A percentile compares a stretch with the other conserved stretches of the same genome.
These are phyloP conservation scores for Euphorbia corollata DNA, from an alignment of 441 rosid species.

Conservation along the genomic window DNA sequence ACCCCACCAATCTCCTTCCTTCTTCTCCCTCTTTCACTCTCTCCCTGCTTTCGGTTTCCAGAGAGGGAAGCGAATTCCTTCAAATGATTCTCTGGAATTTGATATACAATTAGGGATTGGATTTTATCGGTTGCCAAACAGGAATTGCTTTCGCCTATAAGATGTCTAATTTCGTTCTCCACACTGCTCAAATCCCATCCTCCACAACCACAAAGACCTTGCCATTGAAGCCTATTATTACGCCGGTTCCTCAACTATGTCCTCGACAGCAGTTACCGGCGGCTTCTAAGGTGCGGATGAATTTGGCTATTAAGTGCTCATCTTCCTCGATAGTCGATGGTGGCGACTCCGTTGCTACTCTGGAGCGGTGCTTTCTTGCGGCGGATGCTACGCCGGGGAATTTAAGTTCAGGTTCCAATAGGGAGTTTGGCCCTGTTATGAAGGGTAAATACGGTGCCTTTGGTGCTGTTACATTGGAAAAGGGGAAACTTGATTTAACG, in stretches of 20 bases:
- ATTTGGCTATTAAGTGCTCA: constrained; percentile 28
- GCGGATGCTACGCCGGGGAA: constrained; percentile 29
- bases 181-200: constrained; percentile 31
- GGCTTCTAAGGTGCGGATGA: constrained; percentile 23
- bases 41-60: constrained; percentile 5
- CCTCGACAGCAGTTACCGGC: constrained; percentile 21
- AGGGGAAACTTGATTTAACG: constrained; percentile 68
- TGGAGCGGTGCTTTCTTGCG: constrained; percentile 54
- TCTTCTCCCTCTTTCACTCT: constrained; percentile 18
- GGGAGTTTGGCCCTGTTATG: constrained; percentile 56
- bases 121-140: constrained; percentile 16
- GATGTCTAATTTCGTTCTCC: constrained; percentile 50
- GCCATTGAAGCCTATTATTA: constrained; percentile 33
- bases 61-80: constrained; percentile 11
- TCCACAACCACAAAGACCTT: constrained; percentile 28
- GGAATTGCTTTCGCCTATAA: not conserved
- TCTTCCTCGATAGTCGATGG: constrained; percentile 39
- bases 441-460: constrained; percentile 58
- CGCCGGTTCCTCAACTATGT: constrained; percentile 33
- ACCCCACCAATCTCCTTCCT: constrained; percentile 16
- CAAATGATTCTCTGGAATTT: not conserved
- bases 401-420: constrained; percentile 27
- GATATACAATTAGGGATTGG: not conserved
- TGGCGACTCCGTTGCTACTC: constrained; percentile 27
- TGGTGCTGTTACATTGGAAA: constrained; percentile 87